Percentiles rank a stretch among this genome's conserved stretches.
These are phyloP conservation scores for Fusarium chaquense DNA, from an alignment of 2,329 filamentous ascomycete species.

Conservation along the genomic window DNA sequence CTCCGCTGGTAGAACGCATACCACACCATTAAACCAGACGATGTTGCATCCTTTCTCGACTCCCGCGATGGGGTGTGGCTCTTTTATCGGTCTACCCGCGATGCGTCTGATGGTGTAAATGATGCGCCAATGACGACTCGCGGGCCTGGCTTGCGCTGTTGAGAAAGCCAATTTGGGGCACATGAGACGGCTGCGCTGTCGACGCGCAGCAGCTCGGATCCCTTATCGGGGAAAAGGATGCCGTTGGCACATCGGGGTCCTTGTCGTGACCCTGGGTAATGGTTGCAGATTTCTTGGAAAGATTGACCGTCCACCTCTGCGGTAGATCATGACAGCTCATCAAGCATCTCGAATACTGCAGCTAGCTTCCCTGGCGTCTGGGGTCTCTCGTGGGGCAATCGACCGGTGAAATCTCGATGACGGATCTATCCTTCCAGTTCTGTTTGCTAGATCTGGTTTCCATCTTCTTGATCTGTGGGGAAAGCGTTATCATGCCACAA, in stretches of 20 bases:
- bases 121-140: conserved; percentile 40
- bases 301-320: conserved; percentile 14
- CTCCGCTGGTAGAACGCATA: conserved; percentile 20
- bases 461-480: conserved; percentile 23
- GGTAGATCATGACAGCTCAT: conserved; percentile 44
- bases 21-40: conserved; percentile 40
- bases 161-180: conserved; percentile 34
- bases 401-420: conserved; percentile 22
- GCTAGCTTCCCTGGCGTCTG: conserved; percentile 32
- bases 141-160: conserved; percentile 27
- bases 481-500: conserved; percentile 11
- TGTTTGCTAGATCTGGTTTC: conserved; percentile 28
- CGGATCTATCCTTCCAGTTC: conserved; percentile 15
- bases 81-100: conserved; percentile 21
- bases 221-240: conserved; percentile 31
- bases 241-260: conserved; percentile 17
- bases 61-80: conserved; percentile 22
- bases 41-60: conserved; percentile 22
- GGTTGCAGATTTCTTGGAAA: conserved; percentile 23
- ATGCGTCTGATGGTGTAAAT: conserved; percentile 16
- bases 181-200: conserved; percentile 38
- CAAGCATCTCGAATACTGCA: conserved; percentile 39
- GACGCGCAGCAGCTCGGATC: conserved; percentile 21
- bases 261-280: conserved; percentile 34
- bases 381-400: conserved; percentile 24